phyloP scores from a whole-genome alignment of 164 flowering plant genomes.

The Vitis rupestris region DNA sequence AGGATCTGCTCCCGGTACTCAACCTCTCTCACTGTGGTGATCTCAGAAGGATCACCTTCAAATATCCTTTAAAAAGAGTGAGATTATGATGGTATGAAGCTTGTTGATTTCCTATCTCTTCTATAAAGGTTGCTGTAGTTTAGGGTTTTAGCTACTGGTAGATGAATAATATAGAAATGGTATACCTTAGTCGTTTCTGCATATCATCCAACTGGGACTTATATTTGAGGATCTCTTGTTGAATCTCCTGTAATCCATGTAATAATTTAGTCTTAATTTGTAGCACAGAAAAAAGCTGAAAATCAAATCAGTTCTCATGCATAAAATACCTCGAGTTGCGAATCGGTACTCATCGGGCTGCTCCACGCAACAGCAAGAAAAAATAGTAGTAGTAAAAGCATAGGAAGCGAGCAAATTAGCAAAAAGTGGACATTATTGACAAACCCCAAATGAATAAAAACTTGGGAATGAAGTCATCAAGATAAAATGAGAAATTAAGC shows the following conservation, averaged over 20 bases:
- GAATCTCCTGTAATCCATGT: slow-evolving; percentile 27
- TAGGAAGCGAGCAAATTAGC: too few relatives aligned
- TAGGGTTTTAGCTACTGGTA: neutral
- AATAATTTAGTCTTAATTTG: neutral
- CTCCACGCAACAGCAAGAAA: neutral
- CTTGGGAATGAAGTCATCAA: neutral
- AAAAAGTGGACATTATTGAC: too few relatives aligned
- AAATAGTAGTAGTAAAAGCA: neutral
- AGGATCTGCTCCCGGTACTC: slow-evolving; percentile 38
- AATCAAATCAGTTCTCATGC: neutral
- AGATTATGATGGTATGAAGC: neutral
- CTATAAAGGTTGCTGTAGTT: neutral
- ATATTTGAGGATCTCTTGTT: slow-evolving; percentile 31
- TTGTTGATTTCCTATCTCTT: too few relatives aligned
- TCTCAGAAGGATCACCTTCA: slow-evolving; percentile 38
- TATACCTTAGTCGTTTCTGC: slow-evolving; percentile 42
- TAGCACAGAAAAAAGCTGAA: neutral
- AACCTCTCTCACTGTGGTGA: slow-evolving; percentile 39
- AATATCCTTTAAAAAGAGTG: slow-evolving; percentile 26
- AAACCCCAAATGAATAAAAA: neutral
- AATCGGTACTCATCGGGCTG: slow-evolving; percentile 28
- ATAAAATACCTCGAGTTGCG: slow-evolving; percentile 37
- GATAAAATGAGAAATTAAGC: neutral
- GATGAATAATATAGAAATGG: neutral
- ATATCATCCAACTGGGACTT: slow-evolving; percentile 35